Evolutionary conservation across 139 green algal species (phyloP).

Genomic region (Coelastrella sp.): DNA sequence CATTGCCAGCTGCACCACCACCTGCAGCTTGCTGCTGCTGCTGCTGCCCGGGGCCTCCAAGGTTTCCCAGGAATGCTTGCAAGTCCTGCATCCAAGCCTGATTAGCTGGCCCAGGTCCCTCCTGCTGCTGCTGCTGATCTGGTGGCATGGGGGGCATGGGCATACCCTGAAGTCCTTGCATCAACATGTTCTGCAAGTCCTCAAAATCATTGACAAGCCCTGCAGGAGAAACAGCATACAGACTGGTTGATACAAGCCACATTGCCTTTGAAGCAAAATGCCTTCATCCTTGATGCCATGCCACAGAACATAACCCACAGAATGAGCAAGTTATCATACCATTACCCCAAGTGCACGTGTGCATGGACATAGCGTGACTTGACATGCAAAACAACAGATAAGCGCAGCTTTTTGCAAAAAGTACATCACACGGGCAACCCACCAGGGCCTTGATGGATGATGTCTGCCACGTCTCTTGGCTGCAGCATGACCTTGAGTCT

Average conservation of each 20-base stretch:
- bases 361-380: too few species aligned
- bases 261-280: too few species aligned
- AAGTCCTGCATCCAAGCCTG: neutral
- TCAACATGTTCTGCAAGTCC: too few species aligned
- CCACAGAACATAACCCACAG: too few species aligned
- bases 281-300: too few species aligned
- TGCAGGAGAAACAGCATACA: neutral
- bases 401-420: too few species aligned
- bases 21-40: conserved; percentile 8
- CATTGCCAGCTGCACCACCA: neutral
- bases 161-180: neutral
- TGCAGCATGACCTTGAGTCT: conserved; percentile 38
- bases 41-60: conserved; percentile 25
- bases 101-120: neutral
- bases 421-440: neutral
- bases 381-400: too few species aligned
- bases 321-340: too few species aligned
- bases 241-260: too few species aligned
- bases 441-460: neutral
- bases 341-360: too few species aligned
- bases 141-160: neutral
- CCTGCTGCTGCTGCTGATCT: conserved; percentile 24
- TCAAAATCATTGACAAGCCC: neutral
- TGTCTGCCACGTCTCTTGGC: neutral
- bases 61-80: neutral